Percentiles rank a stretch among this genome's conserved stretches.
Evolutionary conservation across 1,284 basidiomycete genomes (phyloP).

Genomic region (Apiotrichum gamsii): DNA sequence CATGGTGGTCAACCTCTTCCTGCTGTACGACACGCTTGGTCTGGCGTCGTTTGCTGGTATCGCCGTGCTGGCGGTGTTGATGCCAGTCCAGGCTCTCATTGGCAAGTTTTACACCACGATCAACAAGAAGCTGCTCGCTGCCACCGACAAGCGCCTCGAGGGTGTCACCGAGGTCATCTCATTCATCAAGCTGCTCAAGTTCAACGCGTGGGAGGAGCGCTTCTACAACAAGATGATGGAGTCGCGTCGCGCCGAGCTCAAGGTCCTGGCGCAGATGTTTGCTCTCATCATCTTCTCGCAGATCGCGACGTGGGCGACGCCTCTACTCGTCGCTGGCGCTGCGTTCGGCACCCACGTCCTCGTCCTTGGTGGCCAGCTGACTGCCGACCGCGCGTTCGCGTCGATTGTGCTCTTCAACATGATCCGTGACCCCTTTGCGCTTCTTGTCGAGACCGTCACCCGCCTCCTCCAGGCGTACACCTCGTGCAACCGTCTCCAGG

Average conservation of each 20-base stretch:
- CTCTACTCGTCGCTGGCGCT: constrained; percentile 49
- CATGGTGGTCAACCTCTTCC: constrained; percentile 48
- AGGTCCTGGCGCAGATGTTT: constrained; percentile 47
- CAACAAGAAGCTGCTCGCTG: constrained; percentile 49
- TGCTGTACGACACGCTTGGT: constrained; percentile 49
- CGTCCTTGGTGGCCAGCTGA: constrained; percentile 34
- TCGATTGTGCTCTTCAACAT: constrained; percentile 54
- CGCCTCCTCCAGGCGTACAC: constrained; percentile 49
- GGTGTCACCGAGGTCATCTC: constrained; percentile 53
- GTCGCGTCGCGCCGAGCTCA: constrained; percentile 49
- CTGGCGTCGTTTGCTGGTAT: constrained; percentile 49
- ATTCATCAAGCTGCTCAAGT: constrained; percentile 52
- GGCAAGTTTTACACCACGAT: constrained; percentile 49
- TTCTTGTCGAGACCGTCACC: constrained; percentile 45
- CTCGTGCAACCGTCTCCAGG: constrained; percentile 46
- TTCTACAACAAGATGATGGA: constrained; percentile 51
- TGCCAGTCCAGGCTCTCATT: constrained; percentile 46
- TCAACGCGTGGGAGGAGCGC: constrained; percentile 51
- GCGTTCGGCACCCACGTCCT: constrained; percentile 50
- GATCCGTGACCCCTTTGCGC: constrained; percentile 43
- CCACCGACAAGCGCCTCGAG: constrained; percentile 53
- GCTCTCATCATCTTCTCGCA: constrained; percentile 45
- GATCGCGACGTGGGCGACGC: constrained; percentile 48
- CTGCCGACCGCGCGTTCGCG: constrained; percentile 46
- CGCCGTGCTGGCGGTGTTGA: constrained; percentile 43